Base-by-base conservation (phyloP, 306 rosid species). In the Pyrus pyrifolia region DNA sequence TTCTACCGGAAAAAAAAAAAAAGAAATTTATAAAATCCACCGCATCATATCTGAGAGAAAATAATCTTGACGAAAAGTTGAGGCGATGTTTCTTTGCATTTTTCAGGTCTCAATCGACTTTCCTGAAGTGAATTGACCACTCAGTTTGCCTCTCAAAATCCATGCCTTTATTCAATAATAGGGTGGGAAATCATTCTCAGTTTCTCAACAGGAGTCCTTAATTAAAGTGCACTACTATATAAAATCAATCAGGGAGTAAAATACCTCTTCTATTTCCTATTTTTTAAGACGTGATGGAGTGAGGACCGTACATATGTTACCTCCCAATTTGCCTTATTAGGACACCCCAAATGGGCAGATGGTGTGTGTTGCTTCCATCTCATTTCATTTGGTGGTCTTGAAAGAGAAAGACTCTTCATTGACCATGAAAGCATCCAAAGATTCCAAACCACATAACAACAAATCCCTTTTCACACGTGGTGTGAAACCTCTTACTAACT, bases 401-500 rank as follows among this genome's bases (percentile, higher is more conserved):
- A 73, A 61, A 42, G 58, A 18, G 29, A 73, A 2, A 35, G 77
- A 44, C 44, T 60, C 14, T 60, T 27, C n/a, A 6, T 44, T 73
- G 77, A 61, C 69, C 30, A 17, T 4, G 6, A 30, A 30, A 7
- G 21, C 4, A 63, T 53, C 30, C 70, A 25, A 25, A 25, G 25
- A 25, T 25, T 25, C 25, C 25, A 72, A 79, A 59, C 68, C 78
- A n/a, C 29, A 19, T 2, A 58, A 65, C 9, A 13, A 61, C 44
- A 57, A 38, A 21, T 10, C 67, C 45, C 6, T 15, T 79, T 79
- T 79, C 83, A 79, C 79, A 67, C 70, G 33, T 73, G 70, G 71
- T 73, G 69, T 60, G 77, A 73, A 59, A 64, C 17, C 7, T 40
- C 58, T 2, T 45, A 73, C 67, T 31, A 9, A 17, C 8, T 2